Percentiles rank a stretch among this genome's conserved stretches.
Evolutionary conservation across 371 early-diverging fungal genomes (phyloP).

Genomic region (Homolaphlyctis polyrhiza): DNA sequence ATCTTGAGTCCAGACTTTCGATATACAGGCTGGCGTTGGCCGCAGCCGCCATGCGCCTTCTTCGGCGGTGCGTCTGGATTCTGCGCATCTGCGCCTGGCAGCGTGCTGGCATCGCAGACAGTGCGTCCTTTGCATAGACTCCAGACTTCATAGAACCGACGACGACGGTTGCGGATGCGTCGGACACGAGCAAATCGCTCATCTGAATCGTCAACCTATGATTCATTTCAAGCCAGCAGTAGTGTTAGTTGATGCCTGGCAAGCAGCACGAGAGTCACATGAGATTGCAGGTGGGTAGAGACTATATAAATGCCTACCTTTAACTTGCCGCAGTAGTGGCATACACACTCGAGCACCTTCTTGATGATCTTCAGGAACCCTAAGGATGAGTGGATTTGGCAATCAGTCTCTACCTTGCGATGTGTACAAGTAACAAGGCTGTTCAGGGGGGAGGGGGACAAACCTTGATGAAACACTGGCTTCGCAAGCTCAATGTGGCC

Average conservation of each 20-base stretch:
- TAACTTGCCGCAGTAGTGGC: conserved; percentile 96
- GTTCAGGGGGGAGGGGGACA: neutral
- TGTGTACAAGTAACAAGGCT: neutral
- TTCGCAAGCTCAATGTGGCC: conserved; percentile 98
- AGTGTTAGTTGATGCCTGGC: too few relatives aligned
- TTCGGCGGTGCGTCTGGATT: conserved; percentile 14
- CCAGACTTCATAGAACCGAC: conserved; percentile 88
- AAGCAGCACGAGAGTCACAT: too few relatives aligned
- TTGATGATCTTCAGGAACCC: conserved; percentile 66
- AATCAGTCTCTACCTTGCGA: too few relatives aligned
- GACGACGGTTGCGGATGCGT: conserved; percentile 68
- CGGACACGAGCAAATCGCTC: conserved; percentile 67
- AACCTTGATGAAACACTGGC: conserved; percentile 84
- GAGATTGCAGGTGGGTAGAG: too few relatives aligned
- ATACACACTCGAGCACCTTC: conserved; percentile 98
- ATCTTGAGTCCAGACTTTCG: conserved; percentile 89
- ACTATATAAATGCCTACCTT: conserved; percentile 56
- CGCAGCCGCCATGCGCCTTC: conserved; percentile 88
- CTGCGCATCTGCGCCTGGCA: conserved; percentile 24
- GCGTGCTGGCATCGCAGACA: conserved; percentile 83
- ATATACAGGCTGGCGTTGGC: conserved; percentile 86
- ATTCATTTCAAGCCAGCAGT: too few relatives aligned
- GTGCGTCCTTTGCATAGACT: conserved; percentile 82
- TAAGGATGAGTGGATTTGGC: too few relatives aligned
- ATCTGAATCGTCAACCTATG: conserved; percentile 45